Conservation (phyloP, 768 basidiomycete species). For the Lactarius quietus region DNA sequence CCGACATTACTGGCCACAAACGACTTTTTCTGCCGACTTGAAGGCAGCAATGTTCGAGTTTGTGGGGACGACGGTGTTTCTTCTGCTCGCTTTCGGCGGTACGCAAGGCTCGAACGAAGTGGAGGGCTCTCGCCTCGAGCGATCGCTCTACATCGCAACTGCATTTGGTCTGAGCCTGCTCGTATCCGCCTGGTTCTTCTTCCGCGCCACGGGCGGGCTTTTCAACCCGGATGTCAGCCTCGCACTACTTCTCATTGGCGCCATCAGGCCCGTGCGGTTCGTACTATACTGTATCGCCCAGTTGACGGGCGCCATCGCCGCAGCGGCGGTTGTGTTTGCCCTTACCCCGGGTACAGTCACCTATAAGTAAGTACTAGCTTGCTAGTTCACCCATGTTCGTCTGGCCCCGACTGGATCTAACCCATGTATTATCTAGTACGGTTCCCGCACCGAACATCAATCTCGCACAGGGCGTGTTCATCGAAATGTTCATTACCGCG, state of each 20-base stretch:
- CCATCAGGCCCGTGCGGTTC: conserved; percentile 52
- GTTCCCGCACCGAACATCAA: conserved; percentile 45
- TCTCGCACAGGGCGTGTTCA: conserved; percentile 58
- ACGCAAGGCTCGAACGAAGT: conserved; percentile 52
- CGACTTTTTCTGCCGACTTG: conserved; percentile 35
- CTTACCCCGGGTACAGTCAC: conserved; percentile 53
- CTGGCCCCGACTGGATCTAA: neutral
- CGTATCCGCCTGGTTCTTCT: conserved; percentile 66
- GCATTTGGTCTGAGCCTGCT: conserved; percentile 61
- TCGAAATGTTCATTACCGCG: conserved; percentile 68
- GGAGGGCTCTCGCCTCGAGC: conserved; percentile 34
- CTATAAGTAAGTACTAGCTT: conserved; percentile 45
- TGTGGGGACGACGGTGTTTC: conserved; percentile 57
- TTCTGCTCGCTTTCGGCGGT: conserved; percentile 62
- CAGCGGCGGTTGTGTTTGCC: conserved; percentile 50
- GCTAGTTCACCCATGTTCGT: neutral
- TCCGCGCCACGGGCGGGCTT: conserved; percentile 56
- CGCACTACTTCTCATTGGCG: conserved; percentile 55
- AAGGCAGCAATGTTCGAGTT: conserved; percentile 55
- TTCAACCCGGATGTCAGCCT: conserved; percentile 65
- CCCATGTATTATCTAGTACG: conserved; percentile 38
- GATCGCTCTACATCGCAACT: conserved; percentile 52
- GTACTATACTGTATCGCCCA: conserved; percentile 61
- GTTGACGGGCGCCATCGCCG: conserved; percentile 55
- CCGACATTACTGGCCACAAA: conserved; percentile 31